phyloP scores from a whole-genome alignment of 305 asterid genomes.

The Nicotiana rustica region DNA sequence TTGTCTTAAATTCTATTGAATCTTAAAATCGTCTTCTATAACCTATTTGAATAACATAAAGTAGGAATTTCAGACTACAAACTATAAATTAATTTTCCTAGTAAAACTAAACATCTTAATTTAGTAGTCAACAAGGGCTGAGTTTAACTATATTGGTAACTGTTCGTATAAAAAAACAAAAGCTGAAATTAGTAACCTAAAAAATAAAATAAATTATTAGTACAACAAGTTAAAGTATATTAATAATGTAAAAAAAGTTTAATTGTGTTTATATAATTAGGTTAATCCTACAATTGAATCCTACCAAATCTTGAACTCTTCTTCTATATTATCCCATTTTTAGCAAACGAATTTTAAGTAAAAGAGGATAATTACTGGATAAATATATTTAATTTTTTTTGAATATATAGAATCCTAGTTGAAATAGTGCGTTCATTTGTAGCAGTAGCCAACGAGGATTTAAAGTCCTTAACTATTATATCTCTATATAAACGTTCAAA shows the following conservation, averaged over 20 bases:
- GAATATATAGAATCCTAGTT: neutral
- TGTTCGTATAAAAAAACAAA: too few species aligned
- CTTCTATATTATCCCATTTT: neutral
- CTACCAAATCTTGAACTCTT: neutral
- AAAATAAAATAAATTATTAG: too few species aligned
- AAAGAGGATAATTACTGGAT: neutral
- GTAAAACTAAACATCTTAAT: neutral
- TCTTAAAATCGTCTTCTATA: neutral
- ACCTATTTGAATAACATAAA: neutral
- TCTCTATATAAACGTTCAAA: neutral
- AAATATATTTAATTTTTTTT: neutral
- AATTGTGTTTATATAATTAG: too few species aligned
- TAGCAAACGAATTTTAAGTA: neutral
- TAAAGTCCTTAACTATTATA: neutral
- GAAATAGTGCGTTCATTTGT: neutral
- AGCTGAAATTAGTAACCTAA: too few species aligned
- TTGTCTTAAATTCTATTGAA: neutral
- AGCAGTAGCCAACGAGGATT: neutral
- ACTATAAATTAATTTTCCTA: neutral
- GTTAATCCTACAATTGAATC: neutral
- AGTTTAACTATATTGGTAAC: too few species aligned
- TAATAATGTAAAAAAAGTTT: too few species aligned
- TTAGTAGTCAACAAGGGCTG: neutral
- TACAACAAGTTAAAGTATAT: too few species aligned
- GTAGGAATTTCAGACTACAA: neutral